Evolutionary conservation across 352 stramenopile species (phyloP).

Genomic region (Blastocystis sp.): DNA sequence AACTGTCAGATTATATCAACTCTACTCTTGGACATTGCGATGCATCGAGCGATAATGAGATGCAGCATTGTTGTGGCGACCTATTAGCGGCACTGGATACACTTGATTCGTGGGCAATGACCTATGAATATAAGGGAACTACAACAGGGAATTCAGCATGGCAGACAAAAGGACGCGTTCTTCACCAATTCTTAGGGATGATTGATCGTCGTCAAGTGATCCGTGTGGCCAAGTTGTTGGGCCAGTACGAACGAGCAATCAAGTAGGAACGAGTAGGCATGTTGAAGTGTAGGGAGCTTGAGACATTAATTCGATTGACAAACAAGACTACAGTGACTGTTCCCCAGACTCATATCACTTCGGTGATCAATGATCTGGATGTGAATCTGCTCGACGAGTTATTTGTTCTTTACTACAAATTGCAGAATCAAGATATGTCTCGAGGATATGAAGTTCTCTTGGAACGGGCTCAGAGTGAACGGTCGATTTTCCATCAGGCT

Average conservation of each 20-base stretch:
- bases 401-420: slow-evolving; percentile 19
- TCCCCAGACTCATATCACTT: neutral
- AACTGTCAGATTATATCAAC: neutral
- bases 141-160: neutral
- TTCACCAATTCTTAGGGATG: neutral
- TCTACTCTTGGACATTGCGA: neutral
- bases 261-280: neutral
- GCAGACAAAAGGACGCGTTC: neutral
- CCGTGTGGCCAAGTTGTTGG: neutral
- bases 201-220: neutral
- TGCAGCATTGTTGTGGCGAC: neutral
- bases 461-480: neutral
- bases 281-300: neutral
- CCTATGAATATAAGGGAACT: neutral
- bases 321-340: neutral
- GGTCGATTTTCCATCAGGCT: slow-evolving; percentile 8
- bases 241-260: neutral
- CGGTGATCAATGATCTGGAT: neutral
- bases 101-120: neutral
- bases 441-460: neutral
- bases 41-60: slow-evolving; percentile 8
- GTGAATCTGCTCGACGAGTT: neutral
- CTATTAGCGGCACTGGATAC: neutral
- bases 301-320: neutral
- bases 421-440: neutral